A percentile compares a stretch with the other conserved stretches of the same genome.
These are phyloP conservation scores for Termitomyces sp. DNA, from an alignment of 1,284 basidiomycete genomes.

Conservation along the genomic window DNA sequence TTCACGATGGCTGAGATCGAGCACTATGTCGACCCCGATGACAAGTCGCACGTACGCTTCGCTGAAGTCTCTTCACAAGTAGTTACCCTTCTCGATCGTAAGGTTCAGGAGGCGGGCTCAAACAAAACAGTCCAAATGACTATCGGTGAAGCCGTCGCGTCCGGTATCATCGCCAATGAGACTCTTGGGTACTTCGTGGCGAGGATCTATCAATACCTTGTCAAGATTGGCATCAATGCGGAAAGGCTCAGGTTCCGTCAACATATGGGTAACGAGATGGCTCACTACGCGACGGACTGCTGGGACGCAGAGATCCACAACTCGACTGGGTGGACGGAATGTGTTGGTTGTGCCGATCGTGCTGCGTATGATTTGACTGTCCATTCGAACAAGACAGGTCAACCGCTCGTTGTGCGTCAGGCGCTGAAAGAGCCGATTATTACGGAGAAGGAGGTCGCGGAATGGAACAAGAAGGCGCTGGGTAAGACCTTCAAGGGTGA, in stretches of 20 bases:
- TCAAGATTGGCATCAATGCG: constrained; percentile 92
- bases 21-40: constrained; percentile 93
- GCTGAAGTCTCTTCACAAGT: constrained; percentile 73
- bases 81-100: constrained; percentile 78
- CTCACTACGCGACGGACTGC: constrained; percentile 97
- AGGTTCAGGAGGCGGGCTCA: constrained; percentile 76
- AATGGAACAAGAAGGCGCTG: constrained; percentile 85
- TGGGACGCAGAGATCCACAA: constrained; percentile 99
- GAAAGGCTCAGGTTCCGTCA: constrained; percentile 87
- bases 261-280: constrained; percentile 96
- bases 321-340: constrained; percentile 96
- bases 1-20: constrained; percentile 99
- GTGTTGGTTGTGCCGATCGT: constrained; percentile 98
- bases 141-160: constrained; percentile 85
- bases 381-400: constrained; percentile 58
- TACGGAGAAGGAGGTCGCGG: constrained; percentile 64
- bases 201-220: constrained; percentile 86
- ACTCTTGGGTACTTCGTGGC: constrained; percentile 97
- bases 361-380: constrained; percentile 89
- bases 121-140: constrained; percentile 66
- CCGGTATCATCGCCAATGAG: constrained; percentile 91
- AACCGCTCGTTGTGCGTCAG: constrained; percentile 78
- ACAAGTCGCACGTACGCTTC: constrained; percentile 89
- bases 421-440: constrained; percentile 74
- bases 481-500: constrained; percentile 92